Conservation (phyloP, 2,329 filamentous ascomycete genomes). For the Aspergillus ruber region DNA sequence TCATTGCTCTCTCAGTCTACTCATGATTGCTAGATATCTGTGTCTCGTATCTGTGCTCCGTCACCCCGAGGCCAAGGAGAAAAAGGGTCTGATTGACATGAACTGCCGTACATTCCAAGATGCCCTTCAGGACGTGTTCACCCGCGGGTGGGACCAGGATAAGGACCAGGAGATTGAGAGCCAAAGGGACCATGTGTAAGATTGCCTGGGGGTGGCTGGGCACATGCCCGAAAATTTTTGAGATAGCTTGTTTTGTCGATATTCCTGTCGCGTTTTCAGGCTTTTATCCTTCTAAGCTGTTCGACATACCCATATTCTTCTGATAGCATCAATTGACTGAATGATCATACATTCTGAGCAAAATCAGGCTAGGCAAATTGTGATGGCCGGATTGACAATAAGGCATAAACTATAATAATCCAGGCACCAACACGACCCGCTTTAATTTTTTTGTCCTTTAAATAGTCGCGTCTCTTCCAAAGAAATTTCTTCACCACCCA, state of each 20-base stretch:
- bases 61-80: constrained; percentile 57
- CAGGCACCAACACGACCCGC: neutral
- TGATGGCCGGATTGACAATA: constrained; percentile 1
- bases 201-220: too few relatives aligned
- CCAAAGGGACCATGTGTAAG: constrained; percentile 1
- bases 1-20: constrained; percentile 2
- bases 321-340: too few relatives aligned
- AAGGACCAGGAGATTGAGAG: constrained; percentile 18
- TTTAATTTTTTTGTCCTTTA: constrained; percentile 1
- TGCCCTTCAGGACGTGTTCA: constrained; percentile 56
- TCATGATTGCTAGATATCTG: constrained; percentile 46
- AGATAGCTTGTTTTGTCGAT: neutral
- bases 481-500: neutral
- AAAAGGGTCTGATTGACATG: constrained; percentile 60
- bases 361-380: neutral
- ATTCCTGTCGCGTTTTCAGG: neutral
- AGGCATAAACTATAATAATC: neutral
- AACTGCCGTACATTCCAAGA: constrained; percentile 60
- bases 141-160: constrained; percentile 42
- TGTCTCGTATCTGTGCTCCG: constrained; percentile 60
- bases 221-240: neutral
- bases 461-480: neutral
- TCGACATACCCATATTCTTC: neutral
- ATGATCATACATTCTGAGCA: too few relatives aligned
- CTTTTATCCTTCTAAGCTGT: neutral